Percentiles rank a stretch among this genome's conserved stretches.
These are phyloP conservation scores for Lippia alba DNA, from an alignment of 305 asterid genomes.

Conservation along the genomic window DNA sequence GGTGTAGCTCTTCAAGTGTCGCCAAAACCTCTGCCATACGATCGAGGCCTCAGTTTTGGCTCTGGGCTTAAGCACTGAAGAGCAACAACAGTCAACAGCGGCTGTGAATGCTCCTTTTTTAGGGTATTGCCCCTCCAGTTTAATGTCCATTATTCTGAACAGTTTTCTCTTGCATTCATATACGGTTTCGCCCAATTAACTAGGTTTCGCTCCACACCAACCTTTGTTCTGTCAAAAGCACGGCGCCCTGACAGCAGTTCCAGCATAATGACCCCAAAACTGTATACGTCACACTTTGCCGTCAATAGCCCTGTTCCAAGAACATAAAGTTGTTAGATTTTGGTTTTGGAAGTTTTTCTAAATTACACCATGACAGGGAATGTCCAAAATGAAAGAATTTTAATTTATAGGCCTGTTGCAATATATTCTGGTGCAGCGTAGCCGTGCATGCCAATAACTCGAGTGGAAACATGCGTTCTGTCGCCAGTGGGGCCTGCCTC, in stretches of 20 bases:
- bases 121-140: slow-evolving; percentile 91
- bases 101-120: slow-evolving; percentile 86
- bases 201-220: slow-evolving; percentile 80
- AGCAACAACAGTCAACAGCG: slow-evolving; percentile 77
- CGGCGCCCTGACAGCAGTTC: slow-evolving; percentile 88
- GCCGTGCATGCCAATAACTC: slow-evolving; percentile 92
- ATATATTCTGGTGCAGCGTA: slow-evolving; percentile 98
- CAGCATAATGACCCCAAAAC: slow-evolving; percentile 93
- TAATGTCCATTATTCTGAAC: slow-evolving; percentile 91
- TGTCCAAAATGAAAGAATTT: not conserved
- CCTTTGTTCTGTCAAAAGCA: slow-evolving; percentile 78
- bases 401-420: slow-evolving; percentile 69
- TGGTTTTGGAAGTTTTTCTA: not conserved
- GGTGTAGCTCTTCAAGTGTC: slow-evolving; percentile 74
- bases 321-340: not conserved
- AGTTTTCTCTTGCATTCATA: slow-evolving; percentile 75
- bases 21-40: slow-evolving; percentile 75
- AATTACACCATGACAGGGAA: no score
- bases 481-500: slow-evolving; percentile 98
- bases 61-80: slow-evolving; percentile 75
- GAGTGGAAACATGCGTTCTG: slow-evolving; percentile 89
- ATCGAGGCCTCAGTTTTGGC: slow-evolving; percentile 79
- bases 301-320: slow-evolving; percentile 72
- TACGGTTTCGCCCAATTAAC: slow-evolving; percentile 97
- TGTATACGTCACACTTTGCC: slow-evolving; percentile 88